Conservation (phyloP, 257 asterid genomes). For the Leonotis leonurus region DNA sequence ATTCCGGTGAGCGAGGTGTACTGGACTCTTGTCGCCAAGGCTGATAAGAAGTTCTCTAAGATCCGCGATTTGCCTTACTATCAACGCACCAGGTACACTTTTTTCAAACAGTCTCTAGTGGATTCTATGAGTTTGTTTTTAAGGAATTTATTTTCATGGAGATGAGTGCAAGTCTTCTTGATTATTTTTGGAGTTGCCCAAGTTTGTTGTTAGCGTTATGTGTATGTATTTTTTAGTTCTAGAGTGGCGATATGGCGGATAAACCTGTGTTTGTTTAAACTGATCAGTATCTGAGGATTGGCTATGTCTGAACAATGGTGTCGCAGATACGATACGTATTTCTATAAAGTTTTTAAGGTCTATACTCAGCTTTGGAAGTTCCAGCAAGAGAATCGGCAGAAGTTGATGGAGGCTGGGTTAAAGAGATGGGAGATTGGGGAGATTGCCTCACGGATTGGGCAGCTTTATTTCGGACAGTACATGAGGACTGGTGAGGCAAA, state of each 20-base stretch:
- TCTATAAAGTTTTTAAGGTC: slow-evolving; percentile 83
- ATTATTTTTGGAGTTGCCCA: not conserved
- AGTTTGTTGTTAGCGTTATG: not conserved
- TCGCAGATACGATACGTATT: slow-evolving; percentile 81
- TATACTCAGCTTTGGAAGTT: slow-evolving; percentile 93
- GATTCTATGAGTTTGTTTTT: not conserved
- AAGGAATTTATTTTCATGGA: not conserved
- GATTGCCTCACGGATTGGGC: slow-evolving; percentile 95
- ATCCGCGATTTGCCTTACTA: slow-evolving; percentile 91
- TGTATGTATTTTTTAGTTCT: slow-evolving; percentile 4
- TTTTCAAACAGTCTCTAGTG: not conserved
- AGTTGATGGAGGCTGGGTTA: slow-evolving; percentile 86
- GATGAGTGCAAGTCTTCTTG: not conserved
- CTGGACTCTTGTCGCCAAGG: slow-evolving; percentile 62
- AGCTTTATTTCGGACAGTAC: slow-evolving; percentile 96
- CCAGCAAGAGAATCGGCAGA: slow-evolving; percentile 93
- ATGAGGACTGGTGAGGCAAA: slow-evolving; percentile 98
- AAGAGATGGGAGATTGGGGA: slow-evolving; percentile 99
- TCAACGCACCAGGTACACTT: slow-evolving; percentile 67
- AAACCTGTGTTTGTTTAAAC: not conserved
- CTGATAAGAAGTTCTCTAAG: slow-evolving; percentile 94
- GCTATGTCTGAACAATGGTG: not conserved
- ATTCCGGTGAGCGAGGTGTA: too few relatives aligned
- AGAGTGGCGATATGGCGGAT: not conserved
- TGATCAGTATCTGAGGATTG: not conserved